These are phyloP conservation scores for Russula abietina DNA, from an alignment of 768 basidiomycete species.

Conservation along the genomic window DNA sequence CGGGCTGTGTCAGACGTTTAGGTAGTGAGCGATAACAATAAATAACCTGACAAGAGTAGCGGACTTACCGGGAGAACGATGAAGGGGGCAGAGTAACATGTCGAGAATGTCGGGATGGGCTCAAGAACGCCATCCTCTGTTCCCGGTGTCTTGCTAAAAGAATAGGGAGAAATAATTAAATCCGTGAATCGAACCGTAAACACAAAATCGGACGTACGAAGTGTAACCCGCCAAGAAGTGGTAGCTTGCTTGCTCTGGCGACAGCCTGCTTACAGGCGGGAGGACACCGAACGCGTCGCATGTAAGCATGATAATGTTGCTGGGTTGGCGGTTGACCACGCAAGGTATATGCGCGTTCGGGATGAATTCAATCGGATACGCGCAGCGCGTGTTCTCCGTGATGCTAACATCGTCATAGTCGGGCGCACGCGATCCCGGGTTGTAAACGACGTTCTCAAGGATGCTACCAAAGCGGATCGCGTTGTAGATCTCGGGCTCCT, in stretches of 20 bases:
- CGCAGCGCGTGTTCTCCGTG: conserved; percentile 99
- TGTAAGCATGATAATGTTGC: conserved; percentile 93
- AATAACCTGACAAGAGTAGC: conserved; percentile 12
- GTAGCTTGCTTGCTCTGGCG: conserved; percentile 93
- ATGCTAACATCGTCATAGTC: conserved; percentile 97
- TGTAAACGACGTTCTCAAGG: conserved; percentile 98
- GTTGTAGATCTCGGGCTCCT: conserved; percentile 96
- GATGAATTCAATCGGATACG: conserved; percentile 97
- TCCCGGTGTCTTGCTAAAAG: conserved; percentile 87
- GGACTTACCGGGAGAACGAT: conserved; percentile 82
- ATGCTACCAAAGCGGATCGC: conserved; percentile 95
- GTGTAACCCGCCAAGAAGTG: conserved; percentile 98
- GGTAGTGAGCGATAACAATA: not conserved
- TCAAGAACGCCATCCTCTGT: conserved; percentile 98
- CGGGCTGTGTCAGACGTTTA: conserved; percentile 45
- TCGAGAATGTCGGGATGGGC: conserved; percentile 98
- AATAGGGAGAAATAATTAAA: conserved; percentile 2
- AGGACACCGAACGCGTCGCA: conserved; percentile 99
- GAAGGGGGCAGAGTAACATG: conserved; percentile 99
- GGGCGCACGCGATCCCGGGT: conserved; percentile 69
- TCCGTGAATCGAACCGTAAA: not conserved
- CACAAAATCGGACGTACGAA: conserved; percentile 46
- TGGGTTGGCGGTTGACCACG: conserved; percentile 77
- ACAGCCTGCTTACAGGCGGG: conserved; percentile 89
- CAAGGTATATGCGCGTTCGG: conserved; percentile 95